Conservation (phyloP, 345 rosid species). For the Citrus cavaleriei region DNA sequence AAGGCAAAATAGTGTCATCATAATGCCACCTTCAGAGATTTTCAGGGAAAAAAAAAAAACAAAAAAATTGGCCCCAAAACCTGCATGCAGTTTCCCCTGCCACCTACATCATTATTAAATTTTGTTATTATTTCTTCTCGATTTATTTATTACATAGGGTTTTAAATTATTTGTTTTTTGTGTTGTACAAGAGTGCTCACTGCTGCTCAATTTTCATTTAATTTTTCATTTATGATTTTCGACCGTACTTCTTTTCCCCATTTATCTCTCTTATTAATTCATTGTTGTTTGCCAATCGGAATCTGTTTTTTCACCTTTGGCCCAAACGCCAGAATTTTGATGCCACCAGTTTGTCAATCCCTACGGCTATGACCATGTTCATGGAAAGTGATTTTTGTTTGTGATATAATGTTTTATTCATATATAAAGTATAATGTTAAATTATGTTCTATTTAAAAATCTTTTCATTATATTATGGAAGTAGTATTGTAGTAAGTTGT, state of each 20-base stretch:
- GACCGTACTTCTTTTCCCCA: not conserved
- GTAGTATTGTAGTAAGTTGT: too few relatives aligned
- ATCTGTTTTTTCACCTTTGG: not conserved
- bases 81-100: not conserved
- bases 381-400: not conserved
- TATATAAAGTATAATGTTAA: not conserved
- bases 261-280: not conserved
- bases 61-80: too few relatives aligned
- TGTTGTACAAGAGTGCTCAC: not conserved
- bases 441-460: too few relatives aligned
- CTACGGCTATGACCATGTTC: not conserved
- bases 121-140: not conserved
- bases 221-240: slow-evolving; percentile 18
- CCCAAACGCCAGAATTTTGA: not conserved
- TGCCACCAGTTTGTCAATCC: not conserved
- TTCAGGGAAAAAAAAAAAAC: too few relatives aligned
- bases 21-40: not conserved
- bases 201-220: not conserved
- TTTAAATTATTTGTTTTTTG: slow-evolving; percentile 2
- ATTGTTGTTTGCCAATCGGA: not conserved
- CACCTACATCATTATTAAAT: not conserved
- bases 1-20: not conserved
- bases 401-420: not conserved
- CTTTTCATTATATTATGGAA: not conserved
- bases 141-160: not conserved